Percentiles rank a stretch among this genome's conserved stretches.
phyloP scores from a whole-genome alignment of 2,329 filamentous ascomycete genomes.

The Xylaria sp. region DNA sequence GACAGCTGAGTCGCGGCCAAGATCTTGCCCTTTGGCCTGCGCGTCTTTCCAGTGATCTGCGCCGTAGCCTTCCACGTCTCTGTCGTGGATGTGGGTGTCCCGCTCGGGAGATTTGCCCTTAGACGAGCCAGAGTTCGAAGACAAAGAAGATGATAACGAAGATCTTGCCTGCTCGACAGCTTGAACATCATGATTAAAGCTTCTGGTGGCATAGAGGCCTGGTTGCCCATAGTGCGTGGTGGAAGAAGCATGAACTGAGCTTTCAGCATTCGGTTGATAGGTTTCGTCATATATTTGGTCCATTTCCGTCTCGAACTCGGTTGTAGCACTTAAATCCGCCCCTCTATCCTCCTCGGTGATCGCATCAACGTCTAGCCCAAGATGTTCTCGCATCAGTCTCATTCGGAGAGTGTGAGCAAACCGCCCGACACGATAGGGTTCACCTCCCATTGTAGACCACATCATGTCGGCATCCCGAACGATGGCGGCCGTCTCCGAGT shows the following conservation, averaged over 20 bases:
- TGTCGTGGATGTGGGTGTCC: slow-evolving; percentile 69
- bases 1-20: slow-evolving; percentile 77
- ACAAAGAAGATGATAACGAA: slow-evolving; percentile 39
- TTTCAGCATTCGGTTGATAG: slow-evolving; percentile 44
- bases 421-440: slow-evolving; percentile 87
- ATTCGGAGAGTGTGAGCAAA: slow-evolving; percentile 94
- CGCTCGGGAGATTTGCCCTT: slow-evolving; percentile 51
- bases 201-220: slow-evolving; percentile 36
- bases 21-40: slow-evolving; percentile 68
- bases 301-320: slow-evolving; percentile 69
- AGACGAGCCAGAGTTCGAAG: slow-evolving; percentile 44
- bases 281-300: slow-evolving; percentile 69
- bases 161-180: slow-evolving; percentile 34
- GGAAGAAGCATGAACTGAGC: slow-evolving; percentile 39
- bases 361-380: slow-evolving; percentile 94
- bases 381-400: slow-evolving; percentile 94
- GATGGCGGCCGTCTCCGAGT: slow-evolving; percentile 91
- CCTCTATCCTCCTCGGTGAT: slow-evolving; percentile 82
- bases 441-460: slow-evolving; percentile 88
- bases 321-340: slow-evolving; percentile 70
- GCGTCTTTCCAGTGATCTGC: slow-evolving; percentile 78
- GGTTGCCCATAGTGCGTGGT: slow-evolving; percentile 31
- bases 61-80: slow-evolving; percentile 83
- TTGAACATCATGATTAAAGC: slow-evolving; percentile 49
- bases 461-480: slow-evolving; percentile 95